A percentile compares a stretch with the other conserved stretches of the same genome.
Conservation (phyloP, 139 green algal species). For the Micractinium conductrix region DNA sequence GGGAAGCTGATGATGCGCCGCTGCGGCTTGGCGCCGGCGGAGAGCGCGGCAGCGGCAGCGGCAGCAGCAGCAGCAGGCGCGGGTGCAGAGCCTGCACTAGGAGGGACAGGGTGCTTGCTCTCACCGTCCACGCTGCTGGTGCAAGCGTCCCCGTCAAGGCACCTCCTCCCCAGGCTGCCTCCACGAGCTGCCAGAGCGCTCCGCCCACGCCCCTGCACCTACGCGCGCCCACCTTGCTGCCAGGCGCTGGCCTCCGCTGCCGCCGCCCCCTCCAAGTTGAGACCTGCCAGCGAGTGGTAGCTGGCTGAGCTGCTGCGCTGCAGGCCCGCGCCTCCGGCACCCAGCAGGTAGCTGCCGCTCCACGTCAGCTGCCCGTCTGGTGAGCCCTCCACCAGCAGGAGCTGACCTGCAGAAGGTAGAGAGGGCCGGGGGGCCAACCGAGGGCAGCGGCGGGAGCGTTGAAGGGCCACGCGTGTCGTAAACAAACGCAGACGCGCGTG, state of each 20-base stretch:
- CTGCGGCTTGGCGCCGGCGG: not conserved
- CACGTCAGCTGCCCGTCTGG: not conserved
- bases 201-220: not conserved
- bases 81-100: too few species aligned
- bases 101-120: too few species aligned
- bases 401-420: not conserved
- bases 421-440: too few species aligned
- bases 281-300: constrained; percentile 26
- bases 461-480: too few species aligned
- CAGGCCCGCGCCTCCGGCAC: too few species aligned
- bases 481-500: too few species aligned
- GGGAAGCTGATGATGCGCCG: not conserved
- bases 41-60: not conserved
- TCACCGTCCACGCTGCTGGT: too few species aligned
- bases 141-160: too few species aligned
- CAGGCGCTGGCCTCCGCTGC: constrained; percentile 1
- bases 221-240: not conserved
- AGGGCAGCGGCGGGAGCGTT: too few species aligned
- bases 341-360: not conserved
- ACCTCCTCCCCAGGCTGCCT: not conserved
- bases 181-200: not conserved
- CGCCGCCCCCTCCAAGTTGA: constrained; percentile 33
- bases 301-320: not conserved
- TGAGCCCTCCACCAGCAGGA: constrained; percentile 2
- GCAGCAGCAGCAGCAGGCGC: too few species aligned